These are phyloP conservation scores for Stramenopiles sp. DNA, from an alignment of 352 stramenopile genomes.

Conservation along the genomic window DNA sequence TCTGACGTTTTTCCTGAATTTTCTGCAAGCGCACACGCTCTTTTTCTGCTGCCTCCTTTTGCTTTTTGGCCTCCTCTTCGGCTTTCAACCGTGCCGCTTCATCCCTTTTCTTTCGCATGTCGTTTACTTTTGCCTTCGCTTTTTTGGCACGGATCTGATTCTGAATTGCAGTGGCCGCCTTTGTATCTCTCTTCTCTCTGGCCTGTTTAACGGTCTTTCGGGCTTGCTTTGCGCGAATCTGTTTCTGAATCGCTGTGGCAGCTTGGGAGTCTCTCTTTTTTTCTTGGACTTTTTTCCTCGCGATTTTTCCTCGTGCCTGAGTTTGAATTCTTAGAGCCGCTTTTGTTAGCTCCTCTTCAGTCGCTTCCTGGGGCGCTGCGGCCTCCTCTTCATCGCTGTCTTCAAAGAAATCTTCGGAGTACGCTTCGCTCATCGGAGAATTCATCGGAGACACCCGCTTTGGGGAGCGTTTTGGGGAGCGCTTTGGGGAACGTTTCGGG, in stretches of 20 bases:
- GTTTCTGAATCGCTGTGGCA: too few species aligned
- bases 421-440: neutral
- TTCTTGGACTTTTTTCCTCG: neutral
- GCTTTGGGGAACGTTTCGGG: too few species aligned
- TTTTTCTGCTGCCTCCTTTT: too few species aligned
- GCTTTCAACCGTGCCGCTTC: neutral
- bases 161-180: neutral
- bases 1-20: neutral
- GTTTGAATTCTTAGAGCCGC: neutral
- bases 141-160: neutral
- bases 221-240: too few species aligned
- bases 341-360: neutral
- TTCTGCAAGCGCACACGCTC: neutral
- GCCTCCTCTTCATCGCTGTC: neutral
- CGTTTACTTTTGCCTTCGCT: neutral
- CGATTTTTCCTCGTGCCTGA: neutral
- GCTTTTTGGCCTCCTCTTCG: neutral
- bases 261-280: too few species aligned
- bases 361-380: neutral
- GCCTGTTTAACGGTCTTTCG: too few species aligned
- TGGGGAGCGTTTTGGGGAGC: too few species aligned
- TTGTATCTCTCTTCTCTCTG: neutral
- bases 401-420: conserved; percentile 4
- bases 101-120: neutral
- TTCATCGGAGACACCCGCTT: neutral